Evolutionary conservation across 2,329 filamentous ascomycete species (phyloP).

Genomic region (Colletotrichum navitas): DNA sequence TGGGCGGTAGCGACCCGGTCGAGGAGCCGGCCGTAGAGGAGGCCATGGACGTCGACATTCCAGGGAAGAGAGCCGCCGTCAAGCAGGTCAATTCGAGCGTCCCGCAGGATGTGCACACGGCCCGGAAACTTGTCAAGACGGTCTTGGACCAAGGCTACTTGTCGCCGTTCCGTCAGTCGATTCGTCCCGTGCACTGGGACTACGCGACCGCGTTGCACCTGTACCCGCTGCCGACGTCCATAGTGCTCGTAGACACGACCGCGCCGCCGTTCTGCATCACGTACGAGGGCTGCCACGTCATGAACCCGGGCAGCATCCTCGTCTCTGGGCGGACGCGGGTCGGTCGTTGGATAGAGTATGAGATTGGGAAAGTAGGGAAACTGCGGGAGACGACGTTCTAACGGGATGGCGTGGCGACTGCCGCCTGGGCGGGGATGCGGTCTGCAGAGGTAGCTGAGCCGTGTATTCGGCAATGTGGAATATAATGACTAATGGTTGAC

Average conservation of each 20-base stretch:
- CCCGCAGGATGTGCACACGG: conserved; percentile 67
- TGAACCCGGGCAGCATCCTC: conserved; percentile 88
- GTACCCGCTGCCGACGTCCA: conserved; percentile 87
- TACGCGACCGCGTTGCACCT: conserved; percentile 81
- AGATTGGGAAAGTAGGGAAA: conserved; percentile 72
- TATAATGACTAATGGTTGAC: background rate
- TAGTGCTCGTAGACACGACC: conserved; percentile 86
- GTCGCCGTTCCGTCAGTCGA: conserved; percentile 84
- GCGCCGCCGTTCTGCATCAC: conserved; percentile 87
- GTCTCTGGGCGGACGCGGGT: conserved; percentile 76
- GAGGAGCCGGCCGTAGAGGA: conserved; percentile 43
- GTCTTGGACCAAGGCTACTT: conserved; percentile 91
- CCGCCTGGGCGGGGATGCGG: background rate
- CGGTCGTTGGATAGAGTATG: conserved; percentile 90
- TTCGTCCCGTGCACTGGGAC: conserved; percentile 91
- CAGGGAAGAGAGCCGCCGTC: conserved; percentile 36
- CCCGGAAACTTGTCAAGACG: conserved; percentile 88
- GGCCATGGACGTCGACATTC: conserved; percentile 61
- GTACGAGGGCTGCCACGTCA: conserved; percentile 94
- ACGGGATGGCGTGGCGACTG: conserved; percentile 17
- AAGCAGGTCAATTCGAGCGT: conserved; percentile 45
- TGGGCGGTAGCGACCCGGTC: conserved; percentile 47
- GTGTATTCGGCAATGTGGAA: background rate
- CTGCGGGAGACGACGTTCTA: conserved; percentile 74
- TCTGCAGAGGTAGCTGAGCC: too few relatives aligned